Evolutionary conservation across 108 stramenopile species (phyloP), one percentile per base, ranked within the genome.

Genomic region (Discostella pseudostelligera): DNA sequence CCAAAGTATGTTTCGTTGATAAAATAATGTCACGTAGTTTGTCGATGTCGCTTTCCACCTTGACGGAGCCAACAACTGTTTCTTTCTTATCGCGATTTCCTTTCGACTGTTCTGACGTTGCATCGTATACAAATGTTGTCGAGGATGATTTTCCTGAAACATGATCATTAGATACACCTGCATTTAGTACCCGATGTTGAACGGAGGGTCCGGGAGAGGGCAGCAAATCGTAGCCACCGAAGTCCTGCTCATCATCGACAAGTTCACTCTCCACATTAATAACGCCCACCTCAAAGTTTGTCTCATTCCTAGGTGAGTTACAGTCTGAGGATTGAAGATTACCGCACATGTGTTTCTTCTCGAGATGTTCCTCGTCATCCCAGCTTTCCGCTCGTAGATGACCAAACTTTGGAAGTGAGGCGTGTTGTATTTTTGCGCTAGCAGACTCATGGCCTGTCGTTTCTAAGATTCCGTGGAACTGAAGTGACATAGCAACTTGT

Each of bases 401-500:
- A 32, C 81, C 76, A 69, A 89, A 90, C 37, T 60, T 81, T 5
- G 92, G 92, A 20, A 94, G 61, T 5, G 89, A 90, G 11, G 92
- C 92, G 64, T 94, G 92, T 53, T 94, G 92, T 53, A 94, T 70
- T 36, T 81, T 84, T 7, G 92, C 89, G 71, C 92, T 94, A 39
- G 86, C 78, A 5, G 92, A 87, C 65, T 74, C 82, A 32, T 89
- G 55, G 0, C 92, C 92, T 8, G 92, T 84, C 28, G 86, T 89
- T 77, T 94, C 92, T 57, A 94, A 65, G 49, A 94, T 82, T 17
- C 92, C 89, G 56, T 94, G 92, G n/a, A 94, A 82, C 62, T 87
- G 82, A 24, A 94, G 76, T 16, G 89, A 84, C 68, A 94, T 80
- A 0, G 92, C 92, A 59, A 86, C 87, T 43, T 90, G 92, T 20